Evolutionary conservation across 345 rosid species (phyloP).

Genomic region (Ceriops zippeliana): DNA sequence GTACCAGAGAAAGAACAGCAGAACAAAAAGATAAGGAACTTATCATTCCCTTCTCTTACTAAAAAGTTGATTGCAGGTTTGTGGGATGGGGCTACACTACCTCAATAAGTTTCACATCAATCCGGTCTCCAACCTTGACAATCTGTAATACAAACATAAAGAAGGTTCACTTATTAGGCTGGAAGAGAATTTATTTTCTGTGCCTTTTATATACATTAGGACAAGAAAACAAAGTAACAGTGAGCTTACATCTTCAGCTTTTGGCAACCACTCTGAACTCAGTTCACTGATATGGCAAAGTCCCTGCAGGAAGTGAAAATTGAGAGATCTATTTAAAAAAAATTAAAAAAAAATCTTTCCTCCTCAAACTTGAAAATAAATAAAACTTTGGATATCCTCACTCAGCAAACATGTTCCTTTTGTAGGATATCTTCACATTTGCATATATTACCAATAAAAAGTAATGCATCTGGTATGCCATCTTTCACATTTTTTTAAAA

Average conservation of each 20-base stretch:
- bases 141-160: slow-evolving; percentile 43
- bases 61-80: not conserved
- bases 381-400: not conserved
- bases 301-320: slow-evolving; percentile 46
- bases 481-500: too few relatives aligned
- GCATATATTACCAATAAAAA: not conserved
- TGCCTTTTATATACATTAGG: not conserved
- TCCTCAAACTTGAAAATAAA: not conserved
- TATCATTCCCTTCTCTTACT: not conserved
- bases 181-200: not conserved
- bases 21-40: not conserved
- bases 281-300: slow-evolving; percentile 98
- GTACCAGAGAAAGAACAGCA: not conserved
- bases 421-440: not conserved
- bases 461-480: not conserved
- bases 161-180: not conserved
- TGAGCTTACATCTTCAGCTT: slow-evolving; percentile 88
- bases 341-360: not conserved
- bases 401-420: not conserved
- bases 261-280: slow-evolving; percentile 77
- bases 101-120: slow-evolving; percentile 96
- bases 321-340: not conserved
- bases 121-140: slow-evolving; percentile 76
- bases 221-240: slow-evolving; percentile 1
- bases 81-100: slow-evolving; percentile 32